Evolutionary conservation across 768 basidiomycete species (phyloP).

Genomic region (Boletus rufocinnamomeus): DNA sequence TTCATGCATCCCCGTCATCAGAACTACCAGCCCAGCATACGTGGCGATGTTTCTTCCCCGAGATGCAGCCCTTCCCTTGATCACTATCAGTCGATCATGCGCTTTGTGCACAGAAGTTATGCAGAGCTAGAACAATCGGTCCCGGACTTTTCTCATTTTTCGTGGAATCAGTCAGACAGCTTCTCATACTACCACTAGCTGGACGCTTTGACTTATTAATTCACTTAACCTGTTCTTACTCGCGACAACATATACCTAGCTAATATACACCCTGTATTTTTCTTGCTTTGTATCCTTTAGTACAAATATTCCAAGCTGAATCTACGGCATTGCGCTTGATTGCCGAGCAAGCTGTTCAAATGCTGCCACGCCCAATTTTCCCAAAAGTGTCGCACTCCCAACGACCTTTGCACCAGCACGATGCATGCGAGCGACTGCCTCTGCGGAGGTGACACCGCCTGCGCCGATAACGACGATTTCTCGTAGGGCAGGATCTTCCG

Average conservation of each 20-base stretch:
- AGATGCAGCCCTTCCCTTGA: neutral
- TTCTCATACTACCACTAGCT: constrained; percentile 25
- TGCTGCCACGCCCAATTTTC: constrained; percentile 53
- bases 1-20: constrained; percentile 3
- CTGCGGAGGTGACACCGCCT: constrained; percentile 74
- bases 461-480: constrained; percentile 70
- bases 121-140: constrained; percentile 7
- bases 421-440: constrained; percentile 66
- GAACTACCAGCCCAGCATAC: constrained; percentile 4
- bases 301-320: constrained; percentile 3
- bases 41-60: neutral
- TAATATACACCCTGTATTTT: constrained; percentile 28
- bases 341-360: constrained; percentile 44
- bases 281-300: constrained; percentile 17
- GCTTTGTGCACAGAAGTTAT: constrained; percentile 9
- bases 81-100: constrained; percentile 18
- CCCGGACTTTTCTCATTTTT: constrained; percentile 21
- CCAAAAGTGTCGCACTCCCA: constrained; percentile 59
- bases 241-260: constrained; percentile 16
- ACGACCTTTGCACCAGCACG: constrained; percentile 73
- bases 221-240: constrained; percentile 21
- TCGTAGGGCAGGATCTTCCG: constrained; percentile 42
- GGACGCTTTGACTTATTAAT: constrained; percentile 30
- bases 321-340: constrained; percentile 3
- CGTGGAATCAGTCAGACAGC: constrained; percentile 27